Conservation (phyloP, 257 asterid genomes). For the Rehmannia glutinosa region DNA sequence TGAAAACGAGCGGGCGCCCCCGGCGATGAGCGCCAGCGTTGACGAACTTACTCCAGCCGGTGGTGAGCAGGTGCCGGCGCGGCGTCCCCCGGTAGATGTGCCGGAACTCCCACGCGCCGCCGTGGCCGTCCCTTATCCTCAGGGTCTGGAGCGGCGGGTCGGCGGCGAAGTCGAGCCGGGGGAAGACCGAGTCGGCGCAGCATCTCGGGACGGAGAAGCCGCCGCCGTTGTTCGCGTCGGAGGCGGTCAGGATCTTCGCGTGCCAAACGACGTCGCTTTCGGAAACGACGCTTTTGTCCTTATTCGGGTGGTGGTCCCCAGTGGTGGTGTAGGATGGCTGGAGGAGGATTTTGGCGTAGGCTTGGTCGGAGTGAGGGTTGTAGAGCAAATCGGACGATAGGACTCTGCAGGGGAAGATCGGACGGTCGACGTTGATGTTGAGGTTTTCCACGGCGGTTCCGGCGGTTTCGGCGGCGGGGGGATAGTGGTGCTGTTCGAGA, state of each 20-base stretch:
- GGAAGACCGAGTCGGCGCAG: slow-evolving; percentile 57
- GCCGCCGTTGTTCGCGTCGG: slow-evolving; percentile 70
- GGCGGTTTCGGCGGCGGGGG: too few relatives aligned
- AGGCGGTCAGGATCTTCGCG: slow-evolving; percentile 49
- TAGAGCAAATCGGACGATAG: slow-evolving; percentile 34
- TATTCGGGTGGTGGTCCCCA: too few relatives aligned
- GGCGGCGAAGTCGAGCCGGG: slow-evolving; percentile 34
- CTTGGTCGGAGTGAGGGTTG: slow-evolving; percentile 34
- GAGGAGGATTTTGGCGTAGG: slow-evolving; percentile 28
- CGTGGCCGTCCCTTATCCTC: slow-evolving; percentile 25
- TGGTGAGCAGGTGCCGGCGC: slow-evolving; percentile 64
- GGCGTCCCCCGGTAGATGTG: slow-evolving; percentile 72
- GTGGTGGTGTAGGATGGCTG: slow-evolving; percentile 23
- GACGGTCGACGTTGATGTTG: slow-evolving; percentile 6
- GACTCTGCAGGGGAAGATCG: slow-evolving; percentile 40
- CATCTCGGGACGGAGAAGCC: slow-evolving; percentile 62
- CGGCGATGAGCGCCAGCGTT: slow-evolving; percentile 44
- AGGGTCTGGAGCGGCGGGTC: slow-evolving; percentile 58
- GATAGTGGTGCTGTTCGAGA: slow-evolving; percentile 45
- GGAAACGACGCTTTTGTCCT: too few relatives aligned
- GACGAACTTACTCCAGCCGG: slow-evolving; percentile 68
- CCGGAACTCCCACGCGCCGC: slow-evolving; percentile 41
- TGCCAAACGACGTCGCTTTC: slow-evolving; percentile 32
- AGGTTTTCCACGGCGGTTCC: background rate
- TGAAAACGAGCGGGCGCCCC: slow-evolving; percentile 54